phyloP scores from a whole-genome alignment of 2,329 filamentous ascomycete genomes.

The Hymenoscyphus salicellus region DNA sequence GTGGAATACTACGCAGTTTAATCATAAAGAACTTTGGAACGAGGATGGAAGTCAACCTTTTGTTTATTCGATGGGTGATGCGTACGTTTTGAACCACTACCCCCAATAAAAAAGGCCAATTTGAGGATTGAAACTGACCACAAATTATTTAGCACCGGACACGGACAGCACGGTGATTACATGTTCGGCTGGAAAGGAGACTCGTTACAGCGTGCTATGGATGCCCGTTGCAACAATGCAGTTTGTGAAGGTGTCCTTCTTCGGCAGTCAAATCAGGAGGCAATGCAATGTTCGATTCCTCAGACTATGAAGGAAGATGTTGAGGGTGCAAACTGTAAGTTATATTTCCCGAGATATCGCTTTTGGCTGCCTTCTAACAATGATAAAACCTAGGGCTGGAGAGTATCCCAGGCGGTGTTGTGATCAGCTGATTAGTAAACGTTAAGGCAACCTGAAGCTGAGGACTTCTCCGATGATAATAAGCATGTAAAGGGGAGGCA shows the following conservation, averaged over 20 bases:
- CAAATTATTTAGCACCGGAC: neutral
- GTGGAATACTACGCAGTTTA: conserved; percentile 40
- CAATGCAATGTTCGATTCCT: conserved; percentile 5
- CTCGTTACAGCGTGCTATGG: conserved; percentile 7
- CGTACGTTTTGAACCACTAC: conserved; percentile 28
- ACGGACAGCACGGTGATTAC: conserved; percentile 9
- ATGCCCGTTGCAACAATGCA: neutral
- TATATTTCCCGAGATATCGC: neutral
- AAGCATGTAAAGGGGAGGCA: no score
- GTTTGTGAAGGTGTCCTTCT: neutral
- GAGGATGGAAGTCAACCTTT: conserved; percentile 44
- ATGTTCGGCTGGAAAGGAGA: conserved; percentile 14
- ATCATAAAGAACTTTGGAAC: conserved; percentile 39
- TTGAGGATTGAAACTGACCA: neutral
- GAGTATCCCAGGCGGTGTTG: neutral
- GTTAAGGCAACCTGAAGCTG: no score
- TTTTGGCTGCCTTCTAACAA: neutral
- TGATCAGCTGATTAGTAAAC: neutral
- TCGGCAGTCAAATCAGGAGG: conserved; percentile 3
- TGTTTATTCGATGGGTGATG: conserved; percentile 44
- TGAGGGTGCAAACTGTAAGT: conserved; percentile 7
- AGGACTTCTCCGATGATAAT: no score
- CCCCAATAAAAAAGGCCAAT: neutral
- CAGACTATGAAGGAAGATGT: conserved; percentile 13
- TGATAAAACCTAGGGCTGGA: neutral